Base-by-base conservation (phyloP, 2,329 filamentous ascomycete species). In the Periconia sp. region DNA sequence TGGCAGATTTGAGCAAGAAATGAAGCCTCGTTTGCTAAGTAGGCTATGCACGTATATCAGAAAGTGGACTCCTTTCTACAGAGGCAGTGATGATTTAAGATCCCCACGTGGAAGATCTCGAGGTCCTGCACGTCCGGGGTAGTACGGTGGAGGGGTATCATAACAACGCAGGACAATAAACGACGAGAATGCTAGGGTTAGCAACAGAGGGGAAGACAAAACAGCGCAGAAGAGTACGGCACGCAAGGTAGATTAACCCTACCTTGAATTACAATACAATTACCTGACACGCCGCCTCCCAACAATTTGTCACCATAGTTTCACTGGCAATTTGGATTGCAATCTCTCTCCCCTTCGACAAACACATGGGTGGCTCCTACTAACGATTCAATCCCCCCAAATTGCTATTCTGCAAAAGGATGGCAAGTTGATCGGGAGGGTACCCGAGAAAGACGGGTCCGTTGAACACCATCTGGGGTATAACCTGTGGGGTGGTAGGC, bases 381-480 rank as follows among this genome's bases (percentile, higher is more conserved):
- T 60, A 71, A 45, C 65, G 57, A 56, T 66, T 62, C 19, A 59
- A 55, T n/a, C 61, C 59, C 14, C 68, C 68, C n/a, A 74, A 55
- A 44, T 71, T 71, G 44, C 71, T 72, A 45, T 72, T 72, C 45
- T 74, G 70, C 44, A 74, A 52, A 13, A 74, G 45, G 7, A 58
- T 57, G 42, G 69, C 64, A 30, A 74, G 56, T 52, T 75, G 72
- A 10, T 74, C 72, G 35, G 72, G 69, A 2, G 72, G 66, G 52
- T 96, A 97, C 0, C 93, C 93, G 64, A 97, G 91, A 68, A 97
- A 97, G 0, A 97, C 92, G 0, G 93, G 93, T 0, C 93, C 93
- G 9, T 90, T 96, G 68, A 97, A 96, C 0, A 95, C 80, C 83
- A 97, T 89, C 63, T 89, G 87, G 10, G 90, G 84, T 10, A 70